Conservation (phyloP, 1,139 yeast genomes). For the Debaryomycetaceae sp. region DNA sequence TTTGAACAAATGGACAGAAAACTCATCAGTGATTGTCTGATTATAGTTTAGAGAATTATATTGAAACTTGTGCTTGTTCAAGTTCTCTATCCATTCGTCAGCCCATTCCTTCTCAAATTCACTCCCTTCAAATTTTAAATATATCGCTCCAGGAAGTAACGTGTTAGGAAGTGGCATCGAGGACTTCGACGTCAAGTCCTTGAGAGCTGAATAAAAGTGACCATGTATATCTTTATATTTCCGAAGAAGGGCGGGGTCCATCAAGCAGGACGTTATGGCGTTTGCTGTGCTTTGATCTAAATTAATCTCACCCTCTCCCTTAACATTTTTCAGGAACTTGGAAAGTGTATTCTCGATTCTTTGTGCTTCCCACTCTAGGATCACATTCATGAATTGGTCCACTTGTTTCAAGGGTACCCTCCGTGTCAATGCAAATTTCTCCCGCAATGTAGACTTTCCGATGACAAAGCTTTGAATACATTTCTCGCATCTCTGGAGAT, state of each 20-base stretch:
- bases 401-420: conserved; percentile 48
- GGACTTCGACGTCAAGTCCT: conserved; percentile 13
- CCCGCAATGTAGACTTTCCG: conserved; percentile 49
- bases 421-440: conserved; percentile 49
- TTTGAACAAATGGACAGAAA: conserved; percentile 44
- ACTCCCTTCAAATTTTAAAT: conserved; percentile 52
- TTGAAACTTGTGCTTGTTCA: conserved; percentile 9
- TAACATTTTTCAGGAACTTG: conserved; percentile 7
- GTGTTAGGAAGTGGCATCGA: conserved; percentile 8
- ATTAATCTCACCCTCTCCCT: neutral
- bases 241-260: conserved; percentile 50
- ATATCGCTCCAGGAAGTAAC: conserved; percentile 48
- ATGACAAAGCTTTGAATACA: conserved; percentile 52
- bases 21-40: conserved; percentile 50
- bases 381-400: conserved; percentile 45
- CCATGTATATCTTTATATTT: conserved; percentile 25
- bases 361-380: conserved; percentile 50
- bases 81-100: conserved; percentile 19
- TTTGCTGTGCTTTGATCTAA: conserved; percentile 1
- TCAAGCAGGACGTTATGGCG: conserved; percentile 44
- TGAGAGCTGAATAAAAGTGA: conserved; percentile 20
- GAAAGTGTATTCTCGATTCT: conserved; percentile 12
- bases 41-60: conserved; percentile 17
- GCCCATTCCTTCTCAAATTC: conserved; percentile 47
- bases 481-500: conserved; percentile 44